Evolutionary conservation across 371 early-diverging fungal genomes (phyloP).

Genomic region (Capniomyces stellatus): DNA sequence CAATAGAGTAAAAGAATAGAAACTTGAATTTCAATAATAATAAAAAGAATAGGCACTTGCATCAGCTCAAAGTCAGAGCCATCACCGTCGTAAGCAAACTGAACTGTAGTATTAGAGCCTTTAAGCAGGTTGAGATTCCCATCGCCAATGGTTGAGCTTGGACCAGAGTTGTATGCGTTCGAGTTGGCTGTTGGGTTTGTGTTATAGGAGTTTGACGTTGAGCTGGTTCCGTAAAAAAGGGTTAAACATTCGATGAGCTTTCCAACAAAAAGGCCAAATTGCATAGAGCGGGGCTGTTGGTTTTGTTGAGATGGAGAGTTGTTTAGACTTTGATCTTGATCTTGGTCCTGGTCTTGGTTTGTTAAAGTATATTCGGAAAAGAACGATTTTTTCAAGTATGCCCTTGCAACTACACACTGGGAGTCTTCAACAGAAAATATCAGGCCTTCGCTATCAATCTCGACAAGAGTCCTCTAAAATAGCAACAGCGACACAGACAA

Average conservation of each 20-base stretch:
- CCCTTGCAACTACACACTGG: constrained; percentile 21
- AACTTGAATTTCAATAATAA: neutral
- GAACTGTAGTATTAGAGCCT: constrained; percentile 15
- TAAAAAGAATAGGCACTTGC: neutral
- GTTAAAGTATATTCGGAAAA: constrained; percentile 18
- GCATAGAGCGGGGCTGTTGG: constrained; percentile 2
- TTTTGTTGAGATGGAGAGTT: too few species aligned
- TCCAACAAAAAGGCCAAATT: constrained; percentile 21
- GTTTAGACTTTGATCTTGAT: constrained; percentile 3
- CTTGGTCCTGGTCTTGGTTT: neutral
- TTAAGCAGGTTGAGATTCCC: constrained; percentile 3
- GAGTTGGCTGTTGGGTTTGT: too few species aligned
- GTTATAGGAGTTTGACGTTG: too few species aligned
- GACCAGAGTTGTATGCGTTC: too few species aligned
- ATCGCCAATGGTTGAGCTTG: too few species aligned
- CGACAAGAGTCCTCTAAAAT: neutral
- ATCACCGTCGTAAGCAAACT: constrained; percentile 15
- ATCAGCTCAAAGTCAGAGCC: constrained; percentile 21
- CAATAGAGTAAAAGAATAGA: too few species aligned
- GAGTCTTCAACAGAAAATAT: constrained; percentile 28
- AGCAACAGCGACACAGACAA: neutral
- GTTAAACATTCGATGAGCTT: constrained; percentile 26
- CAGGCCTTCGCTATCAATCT: constrained; percentile 14
- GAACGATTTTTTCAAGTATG: constrained; percentile 16
- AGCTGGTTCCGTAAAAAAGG: constrained; percentile 25